These are phyloP conservation scores for Penicillium ucsense DNA, from an alignment of 495 filamentous ascomycete genomes.

Conservation along the genomic window DNA sequence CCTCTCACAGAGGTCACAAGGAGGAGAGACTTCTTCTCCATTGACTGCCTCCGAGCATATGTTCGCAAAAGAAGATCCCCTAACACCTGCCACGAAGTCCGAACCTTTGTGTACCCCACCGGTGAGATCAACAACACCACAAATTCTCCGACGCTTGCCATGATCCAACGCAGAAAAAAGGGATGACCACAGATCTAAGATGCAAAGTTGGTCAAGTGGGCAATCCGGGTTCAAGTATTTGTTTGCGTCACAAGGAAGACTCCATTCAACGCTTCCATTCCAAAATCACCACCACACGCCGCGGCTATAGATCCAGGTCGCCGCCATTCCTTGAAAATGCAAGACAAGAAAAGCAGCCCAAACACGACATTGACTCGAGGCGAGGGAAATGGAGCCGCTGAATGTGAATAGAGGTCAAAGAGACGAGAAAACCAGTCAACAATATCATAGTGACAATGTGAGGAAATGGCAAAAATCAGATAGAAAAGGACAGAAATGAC, in stretches of 20 bases:
- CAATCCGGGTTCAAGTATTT: constrained; percentile 18
- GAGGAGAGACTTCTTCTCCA: constrained; percentile 10
- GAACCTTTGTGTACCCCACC: constrained; percentile 38
- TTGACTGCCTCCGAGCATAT: constrained; percentile 14
- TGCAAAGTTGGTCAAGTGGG: constrained; percentile 27
- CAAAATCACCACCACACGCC: constrained; percentile 9
- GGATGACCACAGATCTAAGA: constrained; percentile 39
- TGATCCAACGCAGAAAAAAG: constrained; percentile 32
- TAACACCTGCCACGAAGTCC: constrained; percentile 39
- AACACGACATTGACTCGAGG: constrained; percentile 26
- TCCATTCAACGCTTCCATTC: constrained; percentile 15
- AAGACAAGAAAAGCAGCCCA: constrained; percentile 24
- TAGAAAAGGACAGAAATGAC: constrained; percentile 19
- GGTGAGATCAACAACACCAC: constrained; percentile 39
- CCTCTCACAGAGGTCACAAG: constrained; percentile 10
- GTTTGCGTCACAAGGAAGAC: constrained; percentile 15
- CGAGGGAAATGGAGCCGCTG: constrained; percentile 20
- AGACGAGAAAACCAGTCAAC: constrained; percentile 8
- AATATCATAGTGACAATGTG: constrained; percentile 9
- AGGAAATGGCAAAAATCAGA: constrained; percentile 18
- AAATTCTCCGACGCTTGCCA: constrained; percentile 39
- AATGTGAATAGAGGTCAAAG: constrained; percentile 17
- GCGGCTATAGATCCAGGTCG: constrained; percentile 8
- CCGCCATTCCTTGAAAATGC: constrained; percentile 19
- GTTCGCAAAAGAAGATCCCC: constrained; percentile 36